Evolutionary conservation across 1,284 basidiomycete species (phyloP), one percentile per base, ranked within the genome.

Genomic region (Pseudozyma hubeiensis): DNA sequence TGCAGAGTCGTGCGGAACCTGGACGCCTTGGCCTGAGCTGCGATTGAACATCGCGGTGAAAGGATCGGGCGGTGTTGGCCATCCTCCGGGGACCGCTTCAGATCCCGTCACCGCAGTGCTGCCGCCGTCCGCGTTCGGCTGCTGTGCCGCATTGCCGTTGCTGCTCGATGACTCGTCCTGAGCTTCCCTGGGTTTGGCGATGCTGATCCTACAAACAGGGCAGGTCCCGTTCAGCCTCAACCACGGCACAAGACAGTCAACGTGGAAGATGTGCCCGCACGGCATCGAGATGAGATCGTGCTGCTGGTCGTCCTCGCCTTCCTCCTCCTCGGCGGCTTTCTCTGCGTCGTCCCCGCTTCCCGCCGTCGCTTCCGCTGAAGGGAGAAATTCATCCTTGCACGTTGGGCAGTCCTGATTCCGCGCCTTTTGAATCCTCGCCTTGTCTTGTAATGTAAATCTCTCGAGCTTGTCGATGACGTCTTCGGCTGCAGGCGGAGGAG

Each of bases 191-290:
- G 66, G 58, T 61, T 67, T 71, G 33, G 54, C 75, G 44, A 77
- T 70, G 17, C 66, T 66, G 29, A 70, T 39, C 29, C 80, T 48
- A 31, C 80, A 81, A n/a, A 81, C 74, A n/a, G 80, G 80, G 37
- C 80, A 81, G 0, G 78, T 77, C 9, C 78, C 80, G 37, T 76
- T 67, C 43, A 66, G 37, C 54, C 65, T 53, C 30, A 81, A 64
- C 80, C 80, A 81, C 30, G 79, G 79, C 13, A 81, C 71, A 14
- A 81, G 59, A 41, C 80, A 81, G 55, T 77, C 77, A 11, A 73
- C 65, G 46, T 81, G 80, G 64, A 77, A 80, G 24, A 80, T 56
- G 49, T 81, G 80, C 33, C 33, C 45, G 54, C 80, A 81, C 7
- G 80, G 80, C 72, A 81, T 73, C 41, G 67, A 48, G 19, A 79